Percentiles rank a stretch among this genome's conserved stretches.
These are phyloP conservation scores for Penicillium capsulatum DNA, from an alignment of 2,329 filamentous ascomycete genomes.

Conservation along the genomic window DNA sequence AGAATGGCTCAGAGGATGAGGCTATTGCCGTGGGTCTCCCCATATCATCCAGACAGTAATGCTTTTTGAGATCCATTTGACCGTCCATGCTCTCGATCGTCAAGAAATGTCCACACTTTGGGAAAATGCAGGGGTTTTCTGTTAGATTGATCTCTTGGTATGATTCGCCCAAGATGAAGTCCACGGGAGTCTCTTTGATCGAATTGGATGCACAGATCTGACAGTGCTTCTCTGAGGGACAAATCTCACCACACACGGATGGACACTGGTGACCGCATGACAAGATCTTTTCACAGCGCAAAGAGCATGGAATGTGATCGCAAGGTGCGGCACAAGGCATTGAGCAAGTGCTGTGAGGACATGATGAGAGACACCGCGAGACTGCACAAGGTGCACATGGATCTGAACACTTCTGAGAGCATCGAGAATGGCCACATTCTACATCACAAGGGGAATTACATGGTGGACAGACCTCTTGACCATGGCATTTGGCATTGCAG, in stretches of 20 bases:
- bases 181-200: constrained; percentile 50
- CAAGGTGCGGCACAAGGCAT: constrained; percentile 66
- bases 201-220: constrained; percentile 50
- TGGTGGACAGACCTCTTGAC: constrained; percentile 25
- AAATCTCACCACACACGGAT: constrained; percentile 61
- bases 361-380: constrained; percentile 51
- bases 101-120: constrained; percentile 60
- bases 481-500: constrained; percentile 54
- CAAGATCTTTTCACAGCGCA: constrained; percentile 53
- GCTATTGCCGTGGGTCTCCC: constrained; percentile 24
- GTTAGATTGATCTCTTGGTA: constrained; percentile 59
- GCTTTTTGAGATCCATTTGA: constrained; percentile 49
- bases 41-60: constrained; percentile 27
- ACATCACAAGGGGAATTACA: constrained; percentile 49
- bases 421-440: constrained; percentile 55
- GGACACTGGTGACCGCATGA: constrained; percentile 62
- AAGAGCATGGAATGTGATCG: constrained; percentile 61
- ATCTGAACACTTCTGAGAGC: constrained; percentile 54
- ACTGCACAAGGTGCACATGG: constrained; percentile 61
- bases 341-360: constrained; percentile 49
- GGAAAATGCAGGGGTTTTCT: constrained; percentile 59
- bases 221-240: constrained; percentile 53
- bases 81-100: constrained; percentile 60
- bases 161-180: constrained; percentile 52
- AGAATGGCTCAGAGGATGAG: constrained; percentile 46